These are phyloP conservation scores for Jasminum sambac DNA, from an alignment of 257 asterid species.

Conservation along the genomic window DNA sequence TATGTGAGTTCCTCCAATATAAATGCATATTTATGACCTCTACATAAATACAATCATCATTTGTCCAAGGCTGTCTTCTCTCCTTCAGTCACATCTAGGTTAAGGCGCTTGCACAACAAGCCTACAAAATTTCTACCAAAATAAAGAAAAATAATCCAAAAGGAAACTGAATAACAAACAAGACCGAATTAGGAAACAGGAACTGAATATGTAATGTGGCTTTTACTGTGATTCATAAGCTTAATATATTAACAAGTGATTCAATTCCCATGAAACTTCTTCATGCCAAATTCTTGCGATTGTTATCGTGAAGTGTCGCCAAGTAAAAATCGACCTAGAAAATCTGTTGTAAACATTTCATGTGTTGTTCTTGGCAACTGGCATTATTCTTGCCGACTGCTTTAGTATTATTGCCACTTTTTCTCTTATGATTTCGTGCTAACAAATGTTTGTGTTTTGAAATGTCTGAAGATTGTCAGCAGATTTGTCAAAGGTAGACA, in stretches of 20 bases:
- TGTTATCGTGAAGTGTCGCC: neutral
- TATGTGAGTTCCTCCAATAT: neutral
- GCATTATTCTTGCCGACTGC: neutral
- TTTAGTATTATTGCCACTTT: neutral
- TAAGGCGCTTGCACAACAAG: neutral
- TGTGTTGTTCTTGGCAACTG: neutral
- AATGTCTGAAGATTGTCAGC: conserved; percentile 68
- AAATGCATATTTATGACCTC: neutral
- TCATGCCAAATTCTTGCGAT: neutral
- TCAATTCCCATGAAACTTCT: neutral
- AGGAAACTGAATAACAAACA: neutral
- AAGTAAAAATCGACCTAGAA: neutral
- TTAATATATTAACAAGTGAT: neutral
- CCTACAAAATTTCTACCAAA: neutral
- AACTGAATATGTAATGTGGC: neutral
- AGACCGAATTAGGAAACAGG: neutral
- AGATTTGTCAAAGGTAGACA: conserved; percentile 69
- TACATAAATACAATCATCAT: neutral
- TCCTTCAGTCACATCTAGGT: neutral
- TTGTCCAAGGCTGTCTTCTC: neutral
- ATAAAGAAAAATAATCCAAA: neutral
- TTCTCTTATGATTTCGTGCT: conserved; percentile 9
- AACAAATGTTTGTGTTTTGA: conserved; percentile 30
- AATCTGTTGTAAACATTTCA: neutral
- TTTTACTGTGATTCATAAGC: neutral